Base-by-base conservation (phyloP, 2,329 filamentous ascomycete genomes). In the Ceratocystis eucalypticola region DNA sequence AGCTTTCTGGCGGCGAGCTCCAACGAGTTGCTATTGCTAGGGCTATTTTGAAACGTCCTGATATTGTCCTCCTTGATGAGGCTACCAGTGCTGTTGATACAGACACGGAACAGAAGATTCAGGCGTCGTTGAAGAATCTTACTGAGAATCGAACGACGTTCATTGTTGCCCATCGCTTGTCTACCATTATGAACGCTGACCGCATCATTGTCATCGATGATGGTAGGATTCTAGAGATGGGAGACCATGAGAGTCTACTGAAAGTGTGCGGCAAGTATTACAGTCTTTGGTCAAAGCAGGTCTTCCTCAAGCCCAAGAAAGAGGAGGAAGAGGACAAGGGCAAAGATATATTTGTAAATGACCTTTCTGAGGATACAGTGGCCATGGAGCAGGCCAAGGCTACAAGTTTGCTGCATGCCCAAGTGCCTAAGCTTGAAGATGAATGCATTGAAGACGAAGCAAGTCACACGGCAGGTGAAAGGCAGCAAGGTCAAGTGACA, bases 41-140 rank as follows among this genome's bases (percentile, higher is more conserved):
- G 30, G 87, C 88, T 0, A 81, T 93, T 61, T 77, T 92, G 69
- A 89, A 89, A 74, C 81, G 83, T 67, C 88, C 89, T 0, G 85
- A 89, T 66, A 85, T 92, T 68, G 84, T 93, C 8, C 80, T 93
- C 48, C 80, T 93, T 0, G 89, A 93, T 70, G 89, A 92, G 74
- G 86, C 89, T 1, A 91, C 90, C 3, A 90, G 87, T 46, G 86
- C 88, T 5, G 85, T 93, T 67, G 85, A 90, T 68, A 86, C 86
- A 0, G 83, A 86, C 44, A 88, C 84, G 1, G 85, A 88, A 73
- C 82, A 84, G 66, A 82, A 84, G 70, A 88, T 88, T 59, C 85
- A 88, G 70, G 77, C 81, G 41, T 85, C 85, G 0, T 80, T 88
- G 65, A 77, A 76, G 67, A 77, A 77, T 62, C 77, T 87, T 6